Evolutionary conservation across 768 basidiomycete genomes (phyloP).

Genomic region (Boletus huronensis): DNA sequence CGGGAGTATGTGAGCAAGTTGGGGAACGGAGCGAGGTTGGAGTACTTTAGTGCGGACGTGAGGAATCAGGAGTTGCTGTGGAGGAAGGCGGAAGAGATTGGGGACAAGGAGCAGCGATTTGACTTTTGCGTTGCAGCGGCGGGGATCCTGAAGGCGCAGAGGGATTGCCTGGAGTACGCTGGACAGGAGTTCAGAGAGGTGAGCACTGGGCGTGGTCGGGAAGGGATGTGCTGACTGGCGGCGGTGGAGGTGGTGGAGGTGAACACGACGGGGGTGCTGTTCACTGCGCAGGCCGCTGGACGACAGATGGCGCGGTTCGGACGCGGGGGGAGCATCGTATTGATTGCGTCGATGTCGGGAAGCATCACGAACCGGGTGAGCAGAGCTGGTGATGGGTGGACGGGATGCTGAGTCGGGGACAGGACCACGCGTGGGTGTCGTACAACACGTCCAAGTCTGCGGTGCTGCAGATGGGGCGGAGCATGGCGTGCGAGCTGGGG

Average conservation of each 20-base stretch:
- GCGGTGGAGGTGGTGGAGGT: conserved; percentile 54
- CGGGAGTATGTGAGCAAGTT: conserved; percentile 49
- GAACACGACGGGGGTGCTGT: conserved; percentile 61
- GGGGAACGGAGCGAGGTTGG: conserved; percentile 41
- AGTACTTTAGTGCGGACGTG: conserved; percentile 67
- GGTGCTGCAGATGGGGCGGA: conserved; percentile 76
- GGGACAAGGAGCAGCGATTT: conserved; percentile 63
- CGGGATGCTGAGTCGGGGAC: not conserved
- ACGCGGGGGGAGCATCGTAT: conserved; percentile 50
- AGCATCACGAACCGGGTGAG: conserved; percentile 68
- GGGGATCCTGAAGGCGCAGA: conserved; percentile 60
- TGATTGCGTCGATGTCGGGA: conserved; percentile 61
- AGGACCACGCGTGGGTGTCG: conserved; percentile 74
- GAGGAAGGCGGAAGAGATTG: conserved; percentile 56
- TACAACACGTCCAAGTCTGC: conserved; percentile 79
- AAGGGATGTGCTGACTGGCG: not conserved
- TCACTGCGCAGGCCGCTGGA: conserved; percentile 59
- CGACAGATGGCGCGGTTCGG: conserved; percentile 52
- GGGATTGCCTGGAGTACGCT: conserved; percentile 63
- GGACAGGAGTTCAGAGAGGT: conserved; percentile 64
- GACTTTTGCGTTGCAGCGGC: conserved; percentile 79
- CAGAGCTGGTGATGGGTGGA: not conserved
- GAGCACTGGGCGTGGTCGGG: too few species aligned
- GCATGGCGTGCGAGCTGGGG: conserved; percentile 80
- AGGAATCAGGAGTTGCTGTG: conserved; percentile 59